Conservation (phyloP, 371 early-diverging fungal species). For the Lichtheimia ornata region DNA sequence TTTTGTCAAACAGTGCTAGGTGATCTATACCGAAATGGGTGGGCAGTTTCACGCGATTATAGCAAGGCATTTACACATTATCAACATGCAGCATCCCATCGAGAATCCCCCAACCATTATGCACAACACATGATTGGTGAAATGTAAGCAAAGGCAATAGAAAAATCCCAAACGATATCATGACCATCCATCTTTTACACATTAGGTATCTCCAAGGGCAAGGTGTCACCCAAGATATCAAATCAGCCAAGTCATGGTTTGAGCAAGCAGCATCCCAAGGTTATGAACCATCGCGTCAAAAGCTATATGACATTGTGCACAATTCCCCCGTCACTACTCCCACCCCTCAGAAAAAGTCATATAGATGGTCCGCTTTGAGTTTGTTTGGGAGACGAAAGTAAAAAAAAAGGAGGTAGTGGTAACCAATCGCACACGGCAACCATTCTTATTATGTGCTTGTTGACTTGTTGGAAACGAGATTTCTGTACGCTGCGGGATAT, state of each 20-base stretch:
- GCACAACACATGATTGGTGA: conserved; percentile 51
- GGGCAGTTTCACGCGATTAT: conserved; percentile 37
- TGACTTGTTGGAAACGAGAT: background rate
- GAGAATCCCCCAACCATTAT: conserved; percentile 42
- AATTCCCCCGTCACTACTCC: background rate
- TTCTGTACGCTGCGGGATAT: conserved; percentile 4
- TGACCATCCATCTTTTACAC: background rate
- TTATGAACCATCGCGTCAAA: conserved; percentile 40
- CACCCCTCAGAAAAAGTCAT: conserved; percentile 29
- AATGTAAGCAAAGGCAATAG: conserved; percentile 29
- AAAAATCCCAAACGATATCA: background rate
- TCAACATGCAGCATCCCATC: conserved; percentile 43
- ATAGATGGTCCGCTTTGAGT: conserved; percentile 37
- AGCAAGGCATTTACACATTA: conserved; percentile 42
- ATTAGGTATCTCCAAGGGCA: conserved; percentile 47
- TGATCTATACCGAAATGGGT: conserved; percentile 45
- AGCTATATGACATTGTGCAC: conserved; percentile 19
- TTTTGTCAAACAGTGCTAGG: conserved; percentile 45
- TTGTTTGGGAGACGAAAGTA: conserved; percentile 28
- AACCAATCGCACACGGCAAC: too few relatives aligned
- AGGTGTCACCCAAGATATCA: conserved; percentile 44
- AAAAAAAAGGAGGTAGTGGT: too few relatives aligned
- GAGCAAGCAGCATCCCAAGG: conserved; percentile 47
- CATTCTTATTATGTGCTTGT: too few relatives aligned
- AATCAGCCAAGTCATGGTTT: conserved; percentile 47